phyloP scores from a whole-genome alignment of 148 eudicot genomes.

The Vaccinium corymbosum region DNA sequence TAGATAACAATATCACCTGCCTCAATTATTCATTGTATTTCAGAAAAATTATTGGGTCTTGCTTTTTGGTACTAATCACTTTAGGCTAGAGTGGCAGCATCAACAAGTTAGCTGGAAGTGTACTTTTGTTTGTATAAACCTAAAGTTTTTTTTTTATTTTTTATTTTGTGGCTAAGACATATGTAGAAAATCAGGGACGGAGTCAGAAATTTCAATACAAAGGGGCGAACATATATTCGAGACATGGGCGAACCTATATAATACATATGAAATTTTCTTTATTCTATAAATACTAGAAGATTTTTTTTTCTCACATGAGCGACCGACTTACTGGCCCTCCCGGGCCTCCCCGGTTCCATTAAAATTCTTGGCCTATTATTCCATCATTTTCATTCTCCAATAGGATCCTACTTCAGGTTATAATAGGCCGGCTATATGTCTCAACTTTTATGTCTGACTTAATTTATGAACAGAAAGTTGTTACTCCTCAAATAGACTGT shows the following conservation, averaged over 20 bases:
- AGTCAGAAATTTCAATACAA: no score
- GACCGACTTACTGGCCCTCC: no score
- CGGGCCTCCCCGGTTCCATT: no score
- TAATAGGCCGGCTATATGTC: not conserved
- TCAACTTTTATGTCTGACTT: not conserved
- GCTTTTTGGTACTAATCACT: not conserved
- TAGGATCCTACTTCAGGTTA: not conserved
- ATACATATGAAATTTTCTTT: no score
- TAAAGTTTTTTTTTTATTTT: no score
- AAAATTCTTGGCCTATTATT: not conserved
- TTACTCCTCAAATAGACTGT: not conserved
- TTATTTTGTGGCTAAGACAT: no score
- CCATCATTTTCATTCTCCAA: not conserved
- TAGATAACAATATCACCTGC: not conserved
- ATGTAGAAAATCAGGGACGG: no score
- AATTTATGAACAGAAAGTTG: not conserved
- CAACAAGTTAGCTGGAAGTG: not conserved
- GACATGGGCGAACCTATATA: no score
- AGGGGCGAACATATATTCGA: no score
- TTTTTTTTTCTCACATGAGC: no score
- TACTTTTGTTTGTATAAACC: not conserved
- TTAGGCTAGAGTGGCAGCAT: not conserved
- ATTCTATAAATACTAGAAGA: no score
- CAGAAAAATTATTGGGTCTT: not conserved
- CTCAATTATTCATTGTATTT: not conserved